Evolutionary conservation across 352 stramenopile genomes (phyloP).

Genomic region (Sclerospora graminicola): DNA sequence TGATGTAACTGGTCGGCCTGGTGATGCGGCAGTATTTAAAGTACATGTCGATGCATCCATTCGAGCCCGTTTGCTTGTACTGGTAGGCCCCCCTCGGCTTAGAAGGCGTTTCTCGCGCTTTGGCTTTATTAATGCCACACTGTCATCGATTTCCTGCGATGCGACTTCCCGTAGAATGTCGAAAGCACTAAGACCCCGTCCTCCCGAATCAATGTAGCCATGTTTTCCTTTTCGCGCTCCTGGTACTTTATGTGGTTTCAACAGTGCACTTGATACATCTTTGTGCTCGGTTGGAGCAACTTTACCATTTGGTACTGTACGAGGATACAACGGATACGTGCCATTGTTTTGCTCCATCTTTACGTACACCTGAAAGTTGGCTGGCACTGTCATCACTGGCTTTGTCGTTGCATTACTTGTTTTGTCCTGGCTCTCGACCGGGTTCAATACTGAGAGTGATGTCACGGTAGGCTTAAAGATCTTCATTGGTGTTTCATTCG

Average conservation of each 20-base stretch:
- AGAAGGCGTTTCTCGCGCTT: slow-evolving; percentile 25
- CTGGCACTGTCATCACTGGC: slow-evolving; percentile 7
- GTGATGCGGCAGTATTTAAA: slow-evolving; percentile 4
- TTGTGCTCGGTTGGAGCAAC: slow-evolving; percentile 11
- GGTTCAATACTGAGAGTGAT: slow-evolving; percentile 31
- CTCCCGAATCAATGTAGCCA: slow-evolving; percentile 7
- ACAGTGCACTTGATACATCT: slow-evolving; percentile 4
- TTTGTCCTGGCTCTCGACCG: slow-evolving; percentile 6
- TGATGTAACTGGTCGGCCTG: slow-evolving; percentile 4
- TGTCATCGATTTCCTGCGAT: slow-evolving; percentile 44
- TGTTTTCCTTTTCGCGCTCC: slow-evolving; percentile 21
- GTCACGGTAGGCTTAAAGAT: slow-evolving; percentile 19
- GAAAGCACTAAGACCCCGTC: slow-evolving; percentile 51
- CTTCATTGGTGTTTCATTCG: slow-evolving; percentile 28
- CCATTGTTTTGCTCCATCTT: slow-evolving; percentile 49
- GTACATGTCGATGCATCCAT: slow-evolving; percentile 16
- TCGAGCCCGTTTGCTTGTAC: slow-evolving; percentile 21
- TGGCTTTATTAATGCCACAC: slow-evolving; percentile 10
- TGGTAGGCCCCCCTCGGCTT: slow-evolving; percentile 3
- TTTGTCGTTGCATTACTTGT: slow-evolving; percentile 7
- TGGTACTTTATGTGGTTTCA: slow-evolving; percentile 17
- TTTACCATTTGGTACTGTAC: slow-evolving; percentile 15
- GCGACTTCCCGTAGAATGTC: slow-evolving; percentile 80
- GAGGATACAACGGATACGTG: slow-evolving; percentile 17
- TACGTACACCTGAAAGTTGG: slow-evolving; percentile 33